Conservation (phyloP, 139 green algal species). For the Bryopsis sp. region DNA sequence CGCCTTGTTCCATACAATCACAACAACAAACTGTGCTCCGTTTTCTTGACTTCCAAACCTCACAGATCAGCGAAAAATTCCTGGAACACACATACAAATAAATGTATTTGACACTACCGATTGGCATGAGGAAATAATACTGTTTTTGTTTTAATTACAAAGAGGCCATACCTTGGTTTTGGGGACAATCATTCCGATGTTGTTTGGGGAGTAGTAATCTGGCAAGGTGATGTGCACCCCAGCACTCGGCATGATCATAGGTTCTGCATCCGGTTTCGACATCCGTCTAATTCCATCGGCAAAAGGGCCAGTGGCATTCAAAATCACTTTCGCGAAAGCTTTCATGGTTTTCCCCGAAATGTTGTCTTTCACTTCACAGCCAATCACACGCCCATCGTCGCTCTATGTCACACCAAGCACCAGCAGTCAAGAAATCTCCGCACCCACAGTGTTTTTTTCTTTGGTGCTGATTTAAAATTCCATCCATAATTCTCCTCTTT, state of each 20-base stretch:
- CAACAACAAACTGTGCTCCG: background rate
- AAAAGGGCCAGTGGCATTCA: conserved; percentile 90
- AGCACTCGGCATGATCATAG: conserved; percentile 63
- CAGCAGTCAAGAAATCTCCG: too few species aligned
- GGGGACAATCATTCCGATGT: conserved; percentile 89
- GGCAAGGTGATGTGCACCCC: conserved; percentile 91
- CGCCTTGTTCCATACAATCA: background rate
- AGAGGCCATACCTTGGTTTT: conserved; percentile 75
- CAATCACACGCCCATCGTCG: conserved; percentile 20
- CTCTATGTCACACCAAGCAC: too few species aligned
- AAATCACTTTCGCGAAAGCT: conserved; percentile 62
- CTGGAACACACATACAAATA: conserved; percentile 11
- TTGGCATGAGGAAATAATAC: too few species aligned
- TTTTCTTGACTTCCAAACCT: background rate
- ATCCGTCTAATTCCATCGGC: conserved; percentile 56
- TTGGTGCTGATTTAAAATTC: too few species aligned
- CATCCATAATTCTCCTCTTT: too few species aligned
- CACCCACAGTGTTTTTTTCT: too few species aligned
- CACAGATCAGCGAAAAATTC: background rate
- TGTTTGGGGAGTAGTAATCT: conserved; percentile 75
- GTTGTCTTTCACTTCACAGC: conserved; percentile 57
- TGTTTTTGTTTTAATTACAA: too few species aligned
- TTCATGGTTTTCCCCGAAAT: conserved; percentile 30
- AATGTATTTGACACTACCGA: too few species aligned
- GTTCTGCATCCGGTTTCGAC: conserved; percentile 22